Base-by-base conservation (phyloP, 257 asterid genomes). In the Nyctanthes arbortristis region DNA sequence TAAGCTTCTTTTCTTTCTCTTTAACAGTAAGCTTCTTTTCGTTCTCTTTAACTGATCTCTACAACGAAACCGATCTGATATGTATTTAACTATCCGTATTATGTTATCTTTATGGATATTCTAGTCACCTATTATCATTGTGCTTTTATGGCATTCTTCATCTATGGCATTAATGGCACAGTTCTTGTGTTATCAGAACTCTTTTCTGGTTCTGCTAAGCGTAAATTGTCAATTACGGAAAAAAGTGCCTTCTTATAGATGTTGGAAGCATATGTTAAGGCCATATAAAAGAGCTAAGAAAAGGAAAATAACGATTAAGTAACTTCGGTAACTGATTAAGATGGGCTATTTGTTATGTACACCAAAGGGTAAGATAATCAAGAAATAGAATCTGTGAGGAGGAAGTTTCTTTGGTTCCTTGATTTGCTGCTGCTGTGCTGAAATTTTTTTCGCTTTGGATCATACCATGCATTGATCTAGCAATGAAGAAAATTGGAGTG, bases 31-130 rank as follows among this genome's bases (percentile, higher is more conserved):
- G n/a, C n/a, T n/a, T n/a, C n/a, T n/a, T n/a, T n/a, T n/a, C n/a
- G n/a, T n/a, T n/a, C n/a, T n/a, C n/a, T n/a, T n/a, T n/a, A n/a
- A 16, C 66, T 20, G 37, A 65, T 52, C 45, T 69, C 59, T 40
- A 2, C 61, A 39, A 63, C 13, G 18, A 11, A 11, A 9, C 30
- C 61, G 32, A 29, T 37, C 34, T 45, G 49, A 27, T 29, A 69
- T 28, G 31, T 60, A 61, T 69, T 33, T 45, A n/a, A n/a, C n/a
- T n/a, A 18, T 25, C 37, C 28, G 24, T 45, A 13, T 64, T 35
- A 25, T 57, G 11, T 58, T 30, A 34, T 52, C 32, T 63, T 43
- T 24, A 33, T 71, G 34, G 30, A 25, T 56, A 29, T 40, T 47
- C 32, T 27, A 45, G 60, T 75, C 35, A 32, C 47, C 60, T 24